Percentiles rank a stretch among this genome's conserved stretches.
Evolutionary conservation across 495 filamentous ascomycete genomes (phyloP).

Genomic region (Peziza echinospora): DNA sequence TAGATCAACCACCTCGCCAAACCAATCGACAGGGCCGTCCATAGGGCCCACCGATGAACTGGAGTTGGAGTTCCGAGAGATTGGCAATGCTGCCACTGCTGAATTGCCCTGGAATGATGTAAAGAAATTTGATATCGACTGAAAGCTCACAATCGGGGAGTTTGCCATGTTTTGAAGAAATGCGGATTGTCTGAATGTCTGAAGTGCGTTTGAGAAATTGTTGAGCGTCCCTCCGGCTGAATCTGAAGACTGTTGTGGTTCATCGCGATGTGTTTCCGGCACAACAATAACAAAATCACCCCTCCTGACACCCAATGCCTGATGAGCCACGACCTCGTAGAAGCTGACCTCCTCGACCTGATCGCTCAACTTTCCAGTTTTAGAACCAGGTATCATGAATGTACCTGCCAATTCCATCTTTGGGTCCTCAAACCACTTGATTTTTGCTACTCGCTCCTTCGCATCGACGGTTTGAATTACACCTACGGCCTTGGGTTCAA

Average conservation of each 20-base stretch:
- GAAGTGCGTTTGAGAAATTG: background rate
- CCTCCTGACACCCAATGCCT: conserved; percentile 24
- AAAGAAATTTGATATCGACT: background rate
- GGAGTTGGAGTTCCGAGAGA: background rate
- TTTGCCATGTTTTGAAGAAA: background rate
- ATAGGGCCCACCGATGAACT: background rate
- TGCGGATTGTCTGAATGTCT: background rate
- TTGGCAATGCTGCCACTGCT: background rate
- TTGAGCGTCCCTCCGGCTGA: background rate
- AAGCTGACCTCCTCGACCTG: conserved; percentile 31
- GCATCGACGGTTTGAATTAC: conserved; percentile 38
- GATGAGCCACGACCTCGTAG: conserved; percentile 31
- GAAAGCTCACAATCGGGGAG: background rate
- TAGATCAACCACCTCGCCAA: conserved; percentile 36
- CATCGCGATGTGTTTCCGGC: conserved; percentile 12
- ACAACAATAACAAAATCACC: conserved; percentile 32
- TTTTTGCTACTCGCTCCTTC: conserved; percentile 29
- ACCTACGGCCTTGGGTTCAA: conserved; percentile 27
- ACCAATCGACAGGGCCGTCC: conserved; percentile 23
- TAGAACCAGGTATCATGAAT: conserved; percentile 19
- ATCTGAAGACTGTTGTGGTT: background rate
- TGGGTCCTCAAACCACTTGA: conserved; percentile 32
- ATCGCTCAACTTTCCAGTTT: conserved; percentile 22
- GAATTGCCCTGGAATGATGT: background rate
- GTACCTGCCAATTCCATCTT: conserved; percentile 23